Percentiles rank a stretch among this genome's conserved stretches.
These are phyloP conservation scores for Candolleomyces eurysporus DNA, from an alignment of 768 basidiomycete species.

Conservation along the genomic window DNA sequence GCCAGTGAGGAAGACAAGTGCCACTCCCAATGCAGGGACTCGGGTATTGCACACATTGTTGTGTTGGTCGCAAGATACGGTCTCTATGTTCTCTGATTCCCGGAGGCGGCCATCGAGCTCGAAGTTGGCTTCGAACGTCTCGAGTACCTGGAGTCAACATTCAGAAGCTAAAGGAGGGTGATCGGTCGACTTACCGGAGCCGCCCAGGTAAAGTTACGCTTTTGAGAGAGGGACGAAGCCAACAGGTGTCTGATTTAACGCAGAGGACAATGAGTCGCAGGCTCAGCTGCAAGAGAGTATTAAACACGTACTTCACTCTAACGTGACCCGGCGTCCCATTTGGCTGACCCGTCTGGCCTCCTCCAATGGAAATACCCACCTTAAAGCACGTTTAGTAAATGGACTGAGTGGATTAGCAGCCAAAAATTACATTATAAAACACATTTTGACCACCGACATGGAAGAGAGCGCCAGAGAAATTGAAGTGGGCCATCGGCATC, in stretches of 20 bases:
- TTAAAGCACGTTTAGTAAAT: conserved; percentile 37
- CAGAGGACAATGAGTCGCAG: not conserved
- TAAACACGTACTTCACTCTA: conserved; percentile 56
- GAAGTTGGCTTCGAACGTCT: conserved; percentile 61
- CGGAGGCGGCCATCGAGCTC: conserved; percentile 62
- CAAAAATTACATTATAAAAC: conserved; percentile 55
- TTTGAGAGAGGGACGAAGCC: conserved; percentile 48
- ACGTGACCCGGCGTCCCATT: conserved; percentile 43
- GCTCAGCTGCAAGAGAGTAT: too few relatives aligned
- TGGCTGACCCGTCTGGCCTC: conserved; percentile 35
- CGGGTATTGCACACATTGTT: conserved; percentile 52
- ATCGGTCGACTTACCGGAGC: conserved; percentile 40
- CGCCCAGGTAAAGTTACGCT: conserved; percentile 62
- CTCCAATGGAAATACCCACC: conserved; percentile 49
- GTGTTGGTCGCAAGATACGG: conserved; percentile 52
- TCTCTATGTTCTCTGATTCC: conserved; percentile 49
- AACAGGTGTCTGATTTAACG: conserved; percentile 44
- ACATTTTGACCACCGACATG: conserved; percentile 68
- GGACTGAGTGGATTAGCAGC: not conserved
- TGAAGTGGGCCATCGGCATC: conserved; percentile 58
- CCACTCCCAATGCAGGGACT: conserved; percentile 68
- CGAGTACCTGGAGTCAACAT: not conserved
- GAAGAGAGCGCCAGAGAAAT: conserved; percentile 53
- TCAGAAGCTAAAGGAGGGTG: not conserved
- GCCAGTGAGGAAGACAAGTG: conserved; percentile 64